Evolutionary conservation across 2,329 filamentous ascomycete species (phyloP).

Genomic region (Dactylellina haptotyla): DNA sequence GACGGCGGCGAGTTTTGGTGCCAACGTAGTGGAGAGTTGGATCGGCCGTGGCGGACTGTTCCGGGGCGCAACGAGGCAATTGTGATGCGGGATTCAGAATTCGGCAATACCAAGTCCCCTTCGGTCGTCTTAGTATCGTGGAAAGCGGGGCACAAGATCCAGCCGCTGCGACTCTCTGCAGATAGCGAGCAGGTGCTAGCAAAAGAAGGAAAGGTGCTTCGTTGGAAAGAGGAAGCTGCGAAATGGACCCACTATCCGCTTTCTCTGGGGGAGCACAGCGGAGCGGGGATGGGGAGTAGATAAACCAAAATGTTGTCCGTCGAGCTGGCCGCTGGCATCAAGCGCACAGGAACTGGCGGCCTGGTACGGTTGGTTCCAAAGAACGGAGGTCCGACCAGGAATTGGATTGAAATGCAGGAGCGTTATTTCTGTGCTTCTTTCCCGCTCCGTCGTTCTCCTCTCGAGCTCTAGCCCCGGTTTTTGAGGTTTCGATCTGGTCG

Average conservation of each 20-base stretch:
- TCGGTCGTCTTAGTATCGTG: not conserved
- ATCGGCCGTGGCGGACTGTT: slow-evolving; percentile 22
- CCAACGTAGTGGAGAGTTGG: not conserved
- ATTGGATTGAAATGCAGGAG: not conserved
- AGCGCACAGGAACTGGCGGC: too few species aligned
- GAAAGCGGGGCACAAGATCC: slow-evolving; percentile 43
- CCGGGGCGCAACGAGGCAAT: slow-evolving; percentile 37
- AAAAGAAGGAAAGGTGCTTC: too few species aligned
- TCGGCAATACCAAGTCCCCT: not conserved
- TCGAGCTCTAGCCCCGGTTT: not conserved
- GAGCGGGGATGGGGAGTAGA: too few species aligned
- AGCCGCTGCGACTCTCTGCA: not conserved
- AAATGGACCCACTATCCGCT: too few species aligned
- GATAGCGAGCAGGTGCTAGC: too few species aligned
- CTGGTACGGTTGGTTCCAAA: not conserved
- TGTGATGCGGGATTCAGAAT: slow-evolving; percentile 20
- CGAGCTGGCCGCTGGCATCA: too few species aligned
- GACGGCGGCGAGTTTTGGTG: too few species aligned
- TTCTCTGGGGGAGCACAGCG: too few species aligned
- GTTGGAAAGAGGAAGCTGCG: slow-evolving; percentile 21
- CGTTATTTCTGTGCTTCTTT: not conserved
- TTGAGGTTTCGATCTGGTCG: not conserved
- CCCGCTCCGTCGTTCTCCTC: not conserved
- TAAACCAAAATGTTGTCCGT: slow-evolving; percentile 10
- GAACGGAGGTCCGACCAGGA: not conserved